These are phyloP conservation scores for Leccinellum luteum DNA, from an alignment of 768 basidiomycete genomes.

Conservation along the genomic window DNA sequence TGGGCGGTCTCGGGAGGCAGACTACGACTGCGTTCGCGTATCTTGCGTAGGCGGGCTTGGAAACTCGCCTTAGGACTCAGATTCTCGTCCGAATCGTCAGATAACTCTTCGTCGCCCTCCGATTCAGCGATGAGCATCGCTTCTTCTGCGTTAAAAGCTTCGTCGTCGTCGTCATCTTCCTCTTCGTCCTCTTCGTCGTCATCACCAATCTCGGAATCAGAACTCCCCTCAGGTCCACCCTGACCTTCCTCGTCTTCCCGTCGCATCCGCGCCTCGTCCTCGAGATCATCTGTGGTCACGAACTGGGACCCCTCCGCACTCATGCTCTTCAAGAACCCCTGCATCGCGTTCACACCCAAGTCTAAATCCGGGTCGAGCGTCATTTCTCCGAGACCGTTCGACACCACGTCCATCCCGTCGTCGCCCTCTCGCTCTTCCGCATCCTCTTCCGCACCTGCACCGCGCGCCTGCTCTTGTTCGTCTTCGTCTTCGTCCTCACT, in stretches of 20 bases:
- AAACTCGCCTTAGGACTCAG: slow-evolving; percentile 35
- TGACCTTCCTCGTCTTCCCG: slow-evolving; percentile 47
- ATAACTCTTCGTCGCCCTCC: slow-evolving; percentile 21
- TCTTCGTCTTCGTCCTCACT: slow-evolving; percentile 40
- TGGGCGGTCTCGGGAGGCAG: slow-evolving; percentile 11
- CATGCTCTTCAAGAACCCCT: slow-evolving; percentile 51
- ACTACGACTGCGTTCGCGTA: slow-evolving; percentile 27
- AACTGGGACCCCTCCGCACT: slow-evolving; percentile 44
- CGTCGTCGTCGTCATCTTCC: slow-evolving; percentile 31
- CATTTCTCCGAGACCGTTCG: slow-evolving; percentile 49
- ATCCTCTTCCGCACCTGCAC: neutral
- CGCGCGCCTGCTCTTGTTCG: neutral
- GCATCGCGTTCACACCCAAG: slow-evolving; percentile 47
- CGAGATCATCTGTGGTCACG: slow-evolving; percentile 67
- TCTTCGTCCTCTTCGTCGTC: slow-evolving; percentile 25
- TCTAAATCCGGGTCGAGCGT: slow-evolving; percentile 60
- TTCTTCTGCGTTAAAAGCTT: slow-evolving; percentile 45
- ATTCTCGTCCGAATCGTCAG: slow-evolving; percentile 31
- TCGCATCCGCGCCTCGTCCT: slow-evolving; percentile 48
- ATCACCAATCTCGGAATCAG: slow-evolving; percentile 28
- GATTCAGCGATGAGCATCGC: slow-evolving; percentile 39
- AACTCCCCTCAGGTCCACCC: slow-evolving; percentile 23
- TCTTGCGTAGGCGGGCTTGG: slow-evolving; percentile 32
- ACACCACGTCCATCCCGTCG: slow-evolving; percentile 30
- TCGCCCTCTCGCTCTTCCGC: too few species aligned